Conservation (phyloP, 176 grass and related monocot genomes). For the Poa annua region DNA sequence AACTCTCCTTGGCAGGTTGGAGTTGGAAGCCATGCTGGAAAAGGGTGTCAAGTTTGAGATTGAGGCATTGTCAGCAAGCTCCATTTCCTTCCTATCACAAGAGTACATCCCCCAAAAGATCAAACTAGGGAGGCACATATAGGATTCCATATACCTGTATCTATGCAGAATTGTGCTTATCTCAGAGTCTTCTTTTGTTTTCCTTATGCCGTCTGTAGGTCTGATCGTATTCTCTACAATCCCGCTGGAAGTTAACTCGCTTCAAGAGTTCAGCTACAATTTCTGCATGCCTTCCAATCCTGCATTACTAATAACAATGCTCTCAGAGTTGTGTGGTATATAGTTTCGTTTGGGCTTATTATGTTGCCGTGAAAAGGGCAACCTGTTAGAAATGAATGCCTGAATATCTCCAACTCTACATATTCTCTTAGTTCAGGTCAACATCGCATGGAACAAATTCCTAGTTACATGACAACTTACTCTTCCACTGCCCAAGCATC, state of each 20-base stretch:
- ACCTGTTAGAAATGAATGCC: constrained; percentile 2
- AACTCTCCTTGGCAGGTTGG: constrained; percentile 53
- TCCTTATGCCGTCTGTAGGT: neutral
- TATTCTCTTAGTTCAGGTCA: neutral
- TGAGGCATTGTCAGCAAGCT: constrained; percentile 82
- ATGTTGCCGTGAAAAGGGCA: neutral
- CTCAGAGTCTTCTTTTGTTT: constrained; percentile 19
- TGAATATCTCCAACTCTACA: neutral
- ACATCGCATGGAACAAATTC: neutral
- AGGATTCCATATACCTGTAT: constrained; percentile 36
- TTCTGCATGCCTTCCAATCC: neutral
- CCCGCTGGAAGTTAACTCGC: neutral
- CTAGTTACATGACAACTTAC: constrained; percentile 4
- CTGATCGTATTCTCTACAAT: constrained; percentile 22
- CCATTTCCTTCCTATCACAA: constrained; percentile 82
- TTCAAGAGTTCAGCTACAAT: constrained; percentile 3
- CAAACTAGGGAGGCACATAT: constrained; percentile 64
- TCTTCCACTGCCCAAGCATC: neutral
- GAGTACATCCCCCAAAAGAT: constrained; percentile 87
- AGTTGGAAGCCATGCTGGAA: constrained; percentile 83
- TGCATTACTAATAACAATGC: neutral
- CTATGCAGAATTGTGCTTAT: constrained; percentile 13
- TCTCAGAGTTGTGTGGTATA: neutral
- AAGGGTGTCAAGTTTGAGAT: constrained; percentile 97
- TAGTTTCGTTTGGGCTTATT: constrained; percentile 3